These are phyloP conservation scores for Euphorbia celastroides DNA, from an alignment of 441 rosid species.

Conservation along the genomic window DNA sequence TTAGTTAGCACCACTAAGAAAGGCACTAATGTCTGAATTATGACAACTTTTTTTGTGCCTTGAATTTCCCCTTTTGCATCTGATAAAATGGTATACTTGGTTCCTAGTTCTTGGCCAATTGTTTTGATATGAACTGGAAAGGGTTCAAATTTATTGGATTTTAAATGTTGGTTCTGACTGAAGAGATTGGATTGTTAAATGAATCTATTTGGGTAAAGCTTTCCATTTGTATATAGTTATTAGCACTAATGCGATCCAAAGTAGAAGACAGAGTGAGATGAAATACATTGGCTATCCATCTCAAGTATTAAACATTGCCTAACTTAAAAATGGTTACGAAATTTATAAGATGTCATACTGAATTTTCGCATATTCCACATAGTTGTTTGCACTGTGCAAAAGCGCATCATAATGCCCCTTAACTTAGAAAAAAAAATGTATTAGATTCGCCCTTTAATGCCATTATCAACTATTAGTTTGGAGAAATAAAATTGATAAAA, in stretches of 20 bases:
- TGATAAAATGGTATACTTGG: slow-evolving; percentile 11
- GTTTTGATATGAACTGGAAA: background rate
- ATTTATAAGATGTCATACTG: too few species aligned
- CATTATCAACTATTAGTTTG: too few species aligned
- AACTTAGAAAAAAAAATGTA: too few species aligned
- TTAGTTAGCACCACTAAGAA: slow-evolving; percentile 5
- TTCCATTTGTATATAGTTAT: slow-evolving; percentile 2
- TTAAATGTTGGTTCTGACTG: background rate
- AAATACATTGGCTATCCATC: background rate
- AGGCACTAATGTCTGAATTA: background rate
- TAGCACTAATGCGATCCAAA: slow-evolving; percentile 10
- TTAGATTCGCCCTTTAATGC: too few species aligned
- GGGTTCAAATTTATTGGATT: background rate
- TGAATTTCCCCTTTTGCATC: background rate
- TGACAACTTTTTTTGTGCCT: background rate
- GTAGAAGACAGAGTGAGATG: background rate
- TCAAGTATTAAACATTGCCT: background rate
- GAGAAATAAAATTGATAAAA: too few species aligned
- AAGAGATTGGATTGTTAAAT: background rate
- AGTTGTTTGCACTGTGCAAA: too few species aligned
- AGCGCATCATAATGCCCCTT: too few species aligned
- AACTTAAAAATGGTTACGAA: background rate
- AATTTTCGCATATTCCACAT: background rate
- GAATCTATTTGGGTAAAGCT: background rate
- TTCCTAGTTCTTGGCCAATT: background rate